phyloP scores from a whole-genome alignment of 345 rosid species.

The Murraya paniculata region DNA sequence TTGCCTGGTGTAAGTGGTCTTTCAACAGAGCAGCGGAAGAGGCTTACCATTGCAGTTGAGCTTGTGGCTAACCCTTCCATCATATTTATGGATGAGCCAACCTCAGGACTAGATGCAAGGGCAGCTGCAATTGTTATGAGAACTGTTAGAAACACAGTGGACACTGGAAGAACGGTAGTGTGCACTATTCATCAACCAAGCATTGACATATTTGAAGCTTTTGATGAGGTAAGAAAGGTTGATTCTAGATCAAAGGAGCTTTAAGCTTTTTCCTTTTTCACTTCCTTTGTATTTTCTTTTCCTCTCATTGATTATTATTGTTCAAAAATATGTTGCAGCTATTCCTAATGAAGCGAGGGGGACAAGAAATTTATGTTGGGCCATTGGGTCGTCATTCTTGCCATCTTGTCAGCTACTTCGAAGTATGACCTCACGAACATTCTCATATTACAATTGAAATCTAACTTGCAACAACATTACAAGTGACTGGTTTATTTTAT shows the following conservation, averaged over 20 bases:
- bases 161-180: slow-evolving; percentile 49
- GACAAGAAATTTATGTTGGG: slow-evolving; percentile 75
- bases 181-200: slow-evolving; percentile 61
- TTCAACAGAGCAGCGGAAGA: slow-evolving; percentile 50
- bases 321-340: slow-evolving; percentile 36
- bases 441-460: background rate
- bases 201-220: slow-evolving; percentile 47
- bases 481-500: background rate
- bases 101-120: slow-evolving; percentile 54
- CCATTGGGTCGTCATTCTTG: slow-evolving; percentile 70
- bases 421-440: slow-evolving; percentile 38
- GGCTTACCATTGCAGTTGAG: slow-evolving; percentile 53
- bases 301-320: background rate
- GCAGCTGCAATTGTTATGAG: slow-evolving; percentile 62
- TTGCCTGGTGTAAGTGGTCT: slow-evolving; percentile 44
- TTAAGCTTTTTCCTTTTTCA: background rate
- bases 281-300: too few species aligned
- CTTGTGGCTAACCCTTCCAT: slow-evolving; percentile 50
- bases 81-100: slow-evolving; percentile 53
- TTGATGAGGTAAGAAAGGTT: slow-evolving; percentile 41
- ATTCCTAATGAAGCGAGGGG: slow-evolving; percentile 74
- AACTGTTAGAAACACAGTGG: slow-evolving; percentile 50
- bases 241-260: background rate
- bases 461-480: background rate
- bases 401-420: slow-evolving; percentile 59